Base-by-base conservation (phyloP, 306 rosid genomes). In the Sophora flavescens region DNA sequence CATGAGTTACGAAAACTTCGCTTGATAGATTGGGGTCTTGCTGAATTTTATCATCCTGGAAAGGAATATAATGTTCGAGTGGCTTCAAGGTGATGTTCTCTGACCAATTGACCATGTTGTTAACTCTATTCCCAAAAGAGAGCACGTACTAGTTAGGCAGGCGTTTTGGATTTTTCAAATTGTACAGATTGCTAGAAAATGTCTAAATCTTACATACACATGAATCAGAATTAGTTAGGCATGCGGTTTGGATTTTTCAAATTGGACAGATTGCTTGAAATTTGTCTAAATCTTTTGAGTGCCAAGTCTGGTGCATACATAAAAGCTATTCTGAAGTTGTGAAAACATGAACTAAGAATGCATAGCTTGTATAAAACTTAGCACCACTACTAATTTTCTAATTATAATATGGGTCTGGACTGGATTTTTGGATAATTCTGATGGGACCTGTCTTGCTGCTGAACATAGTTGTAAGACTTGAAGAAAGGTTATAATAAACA, bases 21-120 rank as follows among this genome's bases (percentile, higher is more conserved):
- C 80, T 81, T 90, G 84, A 90, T 90, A 83, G 96, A 90, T 68
- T 90, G 96, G 96, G 96, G 96, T 63, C 96, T 90, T 42, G 96
- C 96, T 30, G 96, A 90, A 76, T 90, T 90, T 82, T 90, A 90
- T 83, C 96, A 90, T 78, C 96, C 96, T 70, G 89, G 89, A 62
- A 90, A 88, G 89, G 96, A 90, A 76, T 90, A 90, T 50, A 90
- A 90, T 72, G 96, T 90, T 72, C 96, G 93, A 59, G 96, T 90
- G 61, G 96, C 96, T 58, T 90, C 96, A 33, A 90, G 96, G 96
- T 88, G 80, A 56, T 44, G 15, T 7, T 80, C 26, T 30, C 28
- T 30, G 38, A 60, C 64, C 47, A 44, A 61, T 58, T 13, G 54
- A 72, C 45, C 16, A 22, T 74, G 38, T 22, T 41, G 59, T 71